Evolutionary conservation across 1,284 basidiomycete genomes (phyloP), one percentile per base, ranked within the genome.

Genomic region (Cutaneotrichosporon sp.): DNA sequence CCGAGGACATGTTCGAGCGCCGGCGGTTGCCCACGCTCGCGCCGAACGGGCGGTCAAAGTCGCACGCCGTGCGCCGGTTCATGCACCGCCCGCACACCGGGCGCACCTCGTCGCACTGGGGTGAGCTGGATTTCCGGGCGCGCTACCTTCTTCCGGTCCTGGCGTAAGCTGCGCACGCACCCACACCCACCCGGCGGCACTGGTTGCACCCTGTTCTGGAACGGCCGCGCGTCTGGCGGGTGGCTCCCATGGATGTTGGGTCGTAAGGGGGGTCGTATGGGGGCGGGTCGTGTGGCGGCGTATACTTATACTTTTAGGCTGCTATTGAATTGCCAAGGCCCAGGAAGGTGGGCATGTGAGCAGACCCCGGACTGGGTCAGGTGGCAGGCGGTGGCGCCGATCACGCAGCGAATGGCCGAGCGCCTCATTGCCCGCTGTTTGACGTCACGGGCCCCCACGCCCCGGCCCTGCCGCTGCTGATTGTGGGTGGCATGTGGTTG

Each of bases 81-180:
- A 29, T n/a, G n/a, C 62, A 63, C 5, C 62, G 58, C 11, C 54
- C 58, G 38, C 62, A 63, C 6, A 36, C 24, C 2, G 62, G 62
- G 2, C 55, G 55, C 4, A n/a, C 18, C 29, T 63, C 62, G 49
- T 63, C 62, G 46, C 62, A 63, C 62, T 63, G 36, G 11, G 16
- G 7, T 42, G 5, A 42, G 38, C 18, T 6, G 2, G 38, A n/a
- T 42, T 18, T 18, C 8, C 3, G 24, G 9, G 22, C 9, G 14
- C 5, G 27, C 58, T 31, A 63, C 62, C 55, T 63, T 63, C 25
- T 63, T 63, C 18, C 62, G 58, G 20, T 57, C 55, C 62, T 63
- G 46, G 16, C 11, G 14, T 11, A 25, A 22, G 9, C 16, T 25
- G 31, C 13, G 25, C 24, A 11, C 13, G 7, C 14, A n/a, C 47